Evolutionary conservation across 345 rosid species (phyloP), one percentile per base, ranked within the genome.

Genomic region (Schrenkiella parvula): DNA sequence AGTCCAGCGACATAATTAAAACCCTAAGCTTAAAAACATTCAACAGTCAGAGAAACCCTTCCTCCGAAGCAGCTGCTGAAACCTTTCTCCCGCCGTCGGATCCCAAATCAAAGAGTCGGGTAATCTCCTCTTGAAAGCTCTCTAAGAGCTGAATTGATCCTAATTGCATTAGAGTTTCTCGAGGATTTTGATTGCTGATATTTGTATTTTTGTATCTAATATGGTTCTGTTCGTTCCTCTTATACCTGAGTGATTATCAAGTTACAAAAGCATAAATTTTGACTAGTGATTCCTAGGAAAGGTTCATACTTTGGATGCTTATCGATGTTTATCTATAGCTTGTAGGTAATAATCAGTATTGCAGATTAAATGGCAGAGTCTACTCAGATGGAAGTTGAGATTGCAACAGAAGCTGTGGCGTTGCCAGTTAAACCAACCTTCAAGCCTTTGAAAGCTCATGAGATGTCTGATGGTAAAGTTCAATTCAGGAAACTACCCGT

Each of bases 371-470:
- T 73, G 77, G 71, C 71, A 18, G 77, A 73, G 22, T 3, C 71
- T 17, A 56, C 73, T 17, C 54, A 79, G 61, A 91, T 88, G 92
- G 95, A 84, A 41, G 52, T 85, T 28, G 89, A 84, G 68, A 54
- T 64, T 4, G 70, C 72, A 39, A 41, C 77, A 6, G 47, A 25
- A 38, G 8, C 72, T 15, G 64, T 4, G 19, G 2, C 79, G 7
- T 68, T 85, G 60, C 95, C 95, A 0, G n/a, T 76, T 2, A 90
- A 92, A 70, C 98, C 89, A 1, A 68, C 65, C 42, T 90, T 92
- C 54, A 80, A 66, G 76, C 90, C 97, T 2, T 75, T 92, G 75
- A 88, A 78, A 80, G 90, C 95, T 22, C 98, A 92, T 25, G 98
- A 90, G 78, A 88, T 90, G 89, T 86, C 93, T 8, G 95, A 87